Conservation (phyloP, 257 asterid genomes). For the Cinchona pubescens region DNA sequence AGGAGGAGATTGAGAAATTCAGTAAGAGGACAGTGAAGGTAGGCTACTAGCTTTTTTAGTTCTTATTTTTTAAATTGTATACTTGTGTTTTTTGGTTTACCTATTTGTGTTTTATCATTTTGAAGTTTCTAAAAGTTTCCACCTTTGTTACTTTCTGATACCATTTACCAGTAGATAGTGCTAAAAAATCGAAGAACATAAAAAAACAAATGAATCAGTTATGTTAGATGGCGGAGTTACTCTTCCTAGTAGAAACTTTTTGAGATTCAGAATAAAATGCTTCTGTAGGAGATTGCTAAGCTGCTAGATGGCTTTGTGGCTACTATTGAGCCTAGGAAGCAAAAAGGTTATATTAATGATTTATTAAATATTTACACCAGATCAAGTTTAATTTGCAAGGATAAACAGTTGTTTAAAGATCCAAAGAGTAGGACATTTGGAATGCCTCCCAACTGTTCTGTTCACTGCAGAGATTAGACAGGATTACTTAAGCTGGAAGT, state of each 20-base stretch:
- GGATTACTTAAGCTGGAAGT: not conserved
- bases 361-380: no score
- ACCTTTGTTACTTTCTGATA: not conserved
- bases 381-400: not conserved
- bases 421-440: not conserved
- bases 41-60: conserved; percentile 12
- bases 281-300: not conserved
- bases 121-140: not conserved
- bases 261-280: not conserved
- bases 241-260: no score
- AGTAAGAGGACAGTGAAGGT: conserved; percentile 99
- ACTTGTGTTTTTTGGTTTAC: not conserved
- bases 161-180: not conserved
- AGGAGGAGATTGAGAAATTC: conserved; percentile 91
- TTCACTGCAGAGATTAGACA: not conserved
- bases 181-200: not conserved
- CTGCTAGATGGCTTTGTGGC: not conserved
- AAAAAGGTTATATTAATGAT: not conserved
- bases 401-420: not conserved
- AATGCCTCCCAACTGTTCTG: not conserved
- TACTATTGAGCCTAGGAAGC: not conserved
- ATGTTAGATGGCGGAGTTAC: no score
- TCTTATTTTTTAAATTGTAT: no score
- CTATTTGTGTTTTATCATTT: not conserved
- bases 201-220: not conserved